Evolutionary conservation across 306 rosid genomes (phyloP).

Genomic region (Echinosophora koreensis): DNA sequence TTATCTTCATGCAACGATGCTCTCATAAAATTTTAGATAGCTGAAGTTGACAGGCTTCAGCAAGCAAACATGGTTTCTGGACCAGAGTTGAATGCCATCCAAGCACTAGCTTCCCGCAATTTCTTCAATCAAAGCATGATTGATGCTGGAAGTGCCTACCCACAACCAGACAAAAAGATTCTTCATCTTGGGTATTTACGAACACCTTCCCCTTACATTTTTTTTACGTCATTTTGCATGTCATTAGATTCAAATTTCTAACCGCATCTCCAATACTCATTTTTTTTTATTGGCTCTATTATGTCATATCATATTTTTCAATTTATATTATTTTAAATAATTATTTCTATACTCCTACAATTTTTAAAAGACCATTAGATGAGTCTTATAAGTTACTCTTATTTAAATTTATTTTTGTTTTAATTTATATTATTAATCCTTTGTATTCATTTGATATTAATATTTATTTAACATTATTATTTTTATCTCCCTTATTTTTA

Average conservation of each 20-base stretch:
- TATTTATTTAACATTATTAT: no score
- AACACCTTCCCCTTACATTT: background rate
- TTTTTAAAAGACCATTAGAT: no score
- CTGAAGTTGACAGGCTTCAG: constrained; percentile 82
- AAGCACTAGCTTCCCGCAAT: constrained; percentile 83
- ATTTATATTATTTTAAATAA: no score
- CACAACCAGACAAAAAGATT: constrained; percentile 82
- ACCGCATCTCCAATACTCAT: no score
- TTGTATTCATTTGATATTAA: no score
- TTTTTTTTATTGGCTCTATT: no score
- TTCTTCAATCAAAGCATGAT: constrained; percentile 71
- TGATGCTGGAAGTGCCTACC: constrained; percentile 66
- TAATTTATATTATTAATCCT: no score
- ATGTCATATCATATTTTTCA: no score
- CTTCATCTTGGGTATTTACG: constrained; percentile 73
- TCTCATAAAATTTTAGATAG: constrained; percentile 55
- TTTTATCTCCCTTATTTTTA: no score
- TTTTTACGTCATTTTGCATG: background rate
- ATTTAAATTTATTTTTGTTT: no score
- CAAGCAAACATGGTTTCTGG: constrained; percentile 81
- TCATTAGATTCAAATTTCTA: background rate
- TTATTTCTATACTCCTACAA: no score
- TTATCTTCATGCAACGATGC: background rate
- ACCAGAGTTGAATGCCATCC: constrained; percentile 75
- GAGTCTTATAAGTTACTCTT: no score